Evolutionary conservation across 169 alveolate genomes (phyloP).

Genomic region (Babesia caballi): DNA sequence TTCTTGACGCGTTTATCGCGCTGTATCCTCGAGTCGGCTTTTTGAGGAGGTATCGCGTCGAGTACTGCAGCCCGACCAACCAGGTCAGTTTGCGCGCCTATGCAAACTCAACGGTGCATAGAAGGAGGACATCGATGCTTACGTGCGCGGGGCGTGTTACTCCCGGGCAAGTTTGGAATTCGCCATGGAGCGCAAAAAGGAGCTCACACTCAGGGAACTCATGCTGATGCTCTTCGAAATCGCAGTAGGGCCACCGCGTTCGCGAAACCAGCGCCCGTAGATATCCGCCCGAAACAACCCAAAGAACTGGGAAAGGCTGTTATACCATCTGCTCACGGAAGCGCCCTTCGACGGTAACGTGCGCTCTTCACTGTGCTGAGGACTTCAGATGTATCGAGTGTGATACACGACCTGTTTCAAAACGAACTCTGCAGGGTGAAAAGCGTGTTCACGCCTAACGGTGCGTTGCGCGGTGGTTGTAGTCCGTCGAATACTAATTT

Average conservation of each 20-base stretch:
- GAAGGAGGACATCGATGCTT: not conserved
- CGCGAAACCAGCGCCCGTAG: not conserved
- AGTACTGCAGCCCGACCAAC: not conserved
- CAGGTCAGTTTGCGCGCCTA: not conserved
- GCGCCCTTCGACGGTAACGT: slow-evolving; percentile 17
- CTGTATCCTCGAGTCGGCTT: slow-evolving; percentile 7
- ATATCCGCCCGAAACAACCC: not conserved
- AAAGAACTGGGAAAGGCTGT: slow-evolving; percentile 21
- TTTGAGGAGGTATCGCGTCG: slow-evolving; percentile 9
- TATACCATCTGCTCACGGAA: slow-evolving; percentile 19
- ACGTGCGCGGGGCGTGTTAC: not conserved
- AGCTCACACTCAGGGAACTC: not conserved
- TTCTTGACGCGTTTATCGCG: not conserved
- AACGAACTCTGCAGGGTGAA: slow-evolving; percentile 8
- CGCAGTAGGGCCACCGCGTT: not conserved
- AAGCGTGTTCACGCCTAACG: slow-evolving; percentile 4
- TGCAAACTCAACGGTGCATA: not conserved
- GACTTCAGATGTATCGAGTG: not conserved
- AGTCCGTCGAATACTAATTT: too few species aligned
- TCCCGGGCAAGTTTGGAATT: not conserved
- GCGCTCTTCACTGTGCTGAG: not conserved
- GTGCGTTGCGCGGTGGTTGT: too few species aligned
- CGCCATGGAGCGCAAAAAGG: slow-evolving; percentile 10
- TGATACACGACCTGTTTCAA: not conserved
- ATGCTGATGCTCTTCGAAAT: slow-evolving; percentile 15